These are phyloP conservation scores for Auxenochlorella protothecoides DNA, from an alignment of 139 green algal genomes.

Conservation along the genomic window DNA sequence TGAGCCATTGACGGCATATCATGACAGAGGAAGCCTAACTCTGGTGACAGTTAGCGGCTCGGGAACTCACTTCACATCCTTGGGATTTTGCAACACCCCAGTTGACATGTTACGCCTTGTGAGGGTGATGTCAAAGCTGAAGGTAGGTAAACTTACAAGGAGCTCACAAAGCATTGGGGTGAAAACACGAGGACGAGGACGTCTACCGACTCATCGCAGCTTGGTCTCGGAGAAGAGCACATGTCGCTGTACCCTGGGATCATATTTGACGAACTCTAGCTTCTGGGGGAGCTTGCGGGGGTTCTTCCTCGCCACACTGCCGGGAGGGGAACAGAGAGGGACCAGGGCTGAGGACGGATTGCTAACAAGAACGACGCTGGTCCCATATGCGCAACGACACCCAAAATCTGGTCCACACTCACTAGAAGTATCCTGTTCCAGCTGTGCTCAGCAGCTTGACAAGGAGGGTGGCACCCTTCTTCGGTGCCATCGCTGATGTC, in stretches of 20 bases:
- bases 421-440: slow-evolving; percentile 63
- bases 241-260: slow-evolving; percentile 55
- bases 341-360: not conserved
- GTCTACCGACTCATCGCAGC: slow-evolving; percentile 29
- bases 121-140: too few relatives aligned
- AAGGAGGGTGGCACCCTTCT: slow-evolving; percentile 49
- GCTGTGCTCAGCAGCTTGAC: slow-evolving; percentile 66
- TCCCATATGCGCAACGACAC: too few relatives aligned
- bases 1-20: too few relatives aligned
- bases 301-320: slow-evolving; percentile 72
- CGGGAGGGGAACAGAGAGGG: not conserved
- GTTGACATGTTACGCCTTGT: too few relatives aligned
- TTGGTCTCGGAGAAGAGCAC: slow-evolving; percentile 75
- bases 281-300: slow-evolving; percentile 51
- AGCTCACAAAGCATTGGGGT: not conserved
- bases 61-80: too few relatives aligned
- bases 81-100: too few relatives aligned
- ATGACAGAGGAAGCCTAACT: too few relatives aligned
- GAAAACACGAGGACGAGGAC: not conserved
- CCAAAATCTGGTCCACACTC: not conserved
- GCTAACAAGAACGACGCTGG: too few relatives aligned
- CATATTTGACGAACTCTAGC: slow-evolving; percentile 70
- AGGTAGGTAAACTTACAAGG: not conserved
- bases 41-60: too few relatives aligned
- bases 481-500: not conserved